phyloP scores from a whole-genome alignment of 129 eudicot species.

The Artemisia annua region DNA sequence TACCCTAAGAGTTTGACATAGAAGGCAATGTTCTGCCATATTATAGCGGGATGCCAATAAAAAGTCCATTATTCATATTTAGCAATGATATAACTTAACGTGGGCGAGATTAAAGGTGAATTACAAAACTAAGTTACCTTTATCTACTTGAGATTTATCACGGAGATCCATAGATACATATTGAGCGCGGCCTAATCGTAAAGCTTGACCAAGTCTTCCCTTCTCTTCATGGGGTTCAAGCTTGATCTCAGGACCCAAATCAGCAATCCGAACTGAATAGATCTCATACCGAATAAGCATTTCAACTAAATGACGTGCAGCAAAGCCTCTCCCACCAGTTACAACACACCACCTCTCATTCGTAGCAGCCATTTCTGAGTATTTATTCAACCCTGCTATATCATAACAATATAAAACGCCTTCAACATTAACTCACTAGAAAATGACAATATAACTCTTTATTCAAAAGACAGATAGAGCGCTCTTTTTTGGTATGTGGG shows the following conservation, averaged over 20 bases:
- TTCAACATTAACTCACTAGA: background rate
- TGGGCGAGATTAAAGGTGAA: background rate
- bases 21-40: background rate
- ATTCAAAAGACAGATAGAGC: background rate
- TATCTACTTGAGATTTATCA: conserved; percentile 70
- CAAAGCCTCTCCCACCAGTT: conserved; percentile 97
- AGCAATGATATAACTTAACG: background rate
- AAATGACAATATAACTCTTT: background rate
- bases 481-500: background rate
- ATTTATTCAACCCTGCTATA: conserved; percentile 17
- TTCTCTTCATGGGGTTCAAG: conserved; percentile 65
- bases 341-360: conserved; percentile 93
- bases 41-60: background rate
- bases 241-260: conserved; percentile 59
- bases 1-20: background rate
- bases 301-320: conserved; percentile 90
- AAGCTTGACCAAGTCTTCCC: conserved; percentile 69
- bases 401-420: conserved; percentile 5
- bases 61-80: background rate
- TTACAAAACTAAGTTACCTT: conserved; percentile 41
- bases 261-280: conserved; percentile 75
- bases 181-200: conserved; percentile 67
- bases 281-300: conserved; percentile 77
- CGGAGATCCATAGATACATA: conserved; percentile 81
- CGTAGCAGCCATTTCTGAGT: conserved; percentile 37